These are phyloP conservation scores for Pestalotiopsis sp. DNA, from an alignment of 2,329 filamentous ascomycete species.

Conservation along the genomic window DNA sequence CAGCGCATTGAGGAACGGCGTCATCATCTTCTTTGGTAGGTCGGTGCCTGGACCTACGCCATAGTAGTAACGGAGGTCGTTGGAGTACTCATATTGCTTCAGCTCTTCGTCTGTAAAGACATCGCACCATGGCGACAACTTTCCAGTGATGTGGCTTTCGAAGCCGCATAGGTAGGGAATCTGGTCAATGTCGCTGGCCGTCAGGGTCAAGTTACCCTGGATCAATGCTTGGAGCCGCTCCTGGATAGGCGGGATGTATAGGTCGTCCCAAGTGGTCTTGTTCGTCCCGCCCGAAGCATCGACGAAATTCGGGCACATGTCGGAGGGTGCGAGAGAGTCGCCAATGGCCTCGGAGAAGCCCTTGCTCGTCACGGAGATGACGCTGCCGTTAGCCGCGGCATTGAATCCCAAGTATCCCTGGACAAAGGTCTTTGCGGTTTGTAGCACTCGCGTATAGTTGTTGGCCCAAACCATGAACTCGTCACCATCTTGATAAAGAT, in stretches of 20 bases:
- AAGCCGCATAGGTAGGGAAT: constrained; percentile 75
- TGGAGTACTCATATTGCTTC: constrained; percentile 66
- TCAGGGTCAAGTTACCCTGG: constrained; percentile 56
- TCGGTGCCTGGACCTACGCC: constrained; percentile 60
- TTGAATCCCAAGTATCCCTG: constrained; percentile 63
- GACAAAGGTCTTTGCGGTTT: constrained; percentile 64
- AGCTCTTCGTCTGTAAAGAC: constrained; percentile 66
- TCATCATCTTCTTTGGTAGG: constrained; percentile 60
- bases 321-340: constrained; percentile 66
- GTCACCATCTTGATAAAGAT: constrained; percentile 52
- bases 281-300: constrained; percentile 54
- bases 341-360: constrained; percentile 54
- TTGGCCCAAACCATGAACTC: constrained; percentile 67
- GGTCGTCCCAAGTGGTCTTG: constrained; percentile 48
- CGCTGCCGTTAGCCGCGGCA: constrained; percentile 53
- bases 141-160: constrained; percentile 68
- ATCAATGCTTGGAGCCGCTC: constrained; percentile 57
- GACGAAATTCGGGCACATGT: constrained; percentile 62
- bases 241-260: constrained; percentile 56
- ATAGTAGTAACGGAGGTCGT: constrained; percentile 72
- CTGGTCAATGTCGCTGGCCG: constrained; percentile 53
- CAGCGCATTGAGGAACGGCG: constrained; percentile 60
- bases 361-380: constrained; percentile 61
- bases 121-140: constrained; percentile 63
- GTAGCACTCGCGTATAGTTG: constrained; percentile 64